Percentiles rank a stretch among this genome's conserved stretches.
These are phyloP conservation scores for Medicago arabica DNA, from an alignment of 306 rosid species.

Conservation along the genomic window DNA sequence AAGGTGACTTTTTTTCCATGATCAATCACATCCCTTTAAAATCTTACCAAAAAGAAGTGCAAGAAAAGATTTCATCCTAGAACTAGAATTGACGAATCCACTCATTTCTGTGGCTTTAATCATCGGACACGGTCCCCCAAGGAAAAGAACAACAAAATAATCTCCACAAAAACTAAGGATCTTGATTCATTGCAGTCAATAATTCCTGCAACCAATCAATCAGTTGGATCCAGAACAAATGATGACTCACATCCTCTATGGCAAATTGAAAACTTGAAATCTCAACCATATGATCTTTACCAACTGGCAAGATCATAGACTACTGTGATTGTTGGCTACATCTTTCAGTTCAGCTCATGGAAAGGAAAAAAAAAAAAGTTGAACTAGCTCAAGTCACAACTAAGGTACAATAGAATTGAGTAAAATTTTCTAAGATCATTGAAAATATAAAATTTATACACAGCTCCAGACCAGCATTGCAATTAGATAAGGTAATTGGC, in stretches of 20 bases:
- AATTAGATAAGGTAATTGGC: slow-evolving; percentile 32
- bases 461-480: slow-evolving; percentile 21
- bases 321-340: neutral
- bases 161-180: neutral
- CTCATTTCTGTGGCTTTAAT: neutral
- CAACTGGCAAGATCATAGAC: neutral
- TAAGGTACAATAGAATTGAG: slow-evolving; percentile 16
- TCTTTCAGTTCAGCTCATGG: slow-evolving; percentile 8
- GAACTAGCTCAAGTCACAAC: slow-evolving; percentile 7
- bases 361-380: slow-evolving; percentile 17
- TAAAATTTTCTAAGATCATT: slow-evolving; percentile 31
- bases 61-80: slow-evolving; percentile 4
- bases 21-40: slow-evolving; percentile 1
- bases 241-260: neutral
- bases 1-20: slow-evolving; percentile 14
- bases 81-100: neutral
- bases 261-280: slow-evolving; percentile 11
- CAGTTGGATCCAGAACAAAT: neutral
- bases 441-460: slow-evolving; percentile 37
- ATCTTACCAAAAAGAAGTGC: slow-evolving; percentile 3
- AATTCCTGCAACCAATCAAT: neutral
- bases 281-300: neutral
- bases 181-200: neutral
- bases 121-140: slow-evolving; percentile 27
- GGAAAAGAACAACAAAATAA: neutral